Conservation (phyloP, 208 protist genomes). For the Leishmania aethiopica region DNA sequence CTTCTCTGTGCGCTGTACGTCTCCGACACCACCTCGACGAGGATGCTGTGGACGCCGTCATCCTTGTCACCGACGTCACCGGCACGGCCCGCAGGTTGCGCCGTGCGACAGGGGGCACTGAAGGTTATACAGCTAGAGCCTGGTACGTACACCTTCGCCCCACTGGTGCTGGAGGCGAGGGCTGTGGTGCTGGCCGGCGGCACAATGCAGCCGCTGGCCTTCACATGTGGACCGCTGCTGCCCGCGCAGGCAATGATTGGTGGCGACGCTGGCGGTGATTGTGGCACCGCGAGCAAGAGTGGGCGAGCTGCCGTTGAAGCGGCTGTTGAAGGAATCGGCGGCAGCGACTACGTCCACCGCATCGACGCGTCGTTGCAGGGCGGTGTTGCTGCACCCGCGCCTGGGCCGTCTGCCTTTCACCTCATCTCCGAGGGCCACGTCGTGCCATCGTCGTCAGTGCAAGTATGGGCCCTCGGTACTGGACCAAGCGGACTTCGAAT, state of each 20-base stretch:
- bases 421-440: conserved; percentile 85
- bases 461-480: conserved; percentile 57
- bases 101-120: conserved; percentile 3
- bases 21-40: conserved; percentile 31
- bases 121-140: conserved; percentile 77
- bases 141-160: conserved; percentile 59
- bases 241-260: not conserved
- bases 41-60: conserved; percentile 24
- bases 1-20: conserved; percentile 31
- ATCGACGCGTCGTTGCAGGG: not conserved
- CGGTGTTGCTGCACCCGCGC: not conserved
- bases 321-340: not conserved
- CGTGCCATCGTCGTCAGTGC: conserved; percentile 77
- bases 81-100: not conserved
- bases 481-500: conserved; percentile 65
- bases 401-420: conserved; percentile 11
- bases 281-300: not conserved
- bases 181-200: conserved; percentile 89
- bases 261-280: not conserved
- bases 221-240: conserved; percentile 81
- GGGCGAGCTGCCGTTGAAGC: not conserved
- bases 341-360: not conserved
- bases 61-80: not conserved
- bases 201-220: conserved; percentile 92
- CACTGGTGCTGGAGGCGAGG: conserved; percentile 53